Percentiles rank a stretch among this genome's conserved stretches.
These are phyloP conservation scores for Didymella segeticola DNA, from an alignment of 2,329 filamentous ascomycete species.

Conservation along the genomic window DNA sequence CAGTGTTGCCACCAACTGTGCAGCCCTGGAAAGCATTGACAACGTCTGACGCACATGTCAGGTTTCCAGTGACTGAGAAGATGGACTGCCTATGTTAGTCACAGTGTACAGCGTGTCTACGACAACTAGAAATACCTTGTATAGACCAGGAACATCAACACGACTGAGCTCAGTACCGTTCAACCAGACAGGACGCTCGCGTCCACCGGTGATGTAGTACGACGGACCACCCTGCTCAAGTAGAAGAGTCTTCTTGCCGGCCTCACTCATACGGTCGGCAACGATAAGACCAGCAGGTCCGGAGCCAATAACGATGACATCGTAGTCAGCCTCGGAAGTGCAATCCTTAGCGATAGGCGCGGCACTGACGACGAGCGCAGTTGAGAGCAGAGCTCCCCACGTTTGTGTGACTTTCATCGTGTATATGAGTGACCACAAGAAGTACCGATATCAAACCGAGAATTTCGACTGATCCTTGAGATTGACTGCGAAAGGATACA, in stretches of 20 bases:
- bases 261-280: constrained; percentile 59
- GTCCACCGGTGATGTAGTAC: constrained; percentile 58
- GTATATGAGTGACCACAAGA: background rate
- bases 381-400: constrained; percentile 20
- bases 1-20: constrained; percentile 59
- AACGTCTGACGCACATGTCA: constrained; percentile 52
- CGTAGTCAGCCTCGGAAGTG: constrained; percentile 22
- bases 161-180: constrained; percentile 56
- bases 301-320: constrained; percentile 45
- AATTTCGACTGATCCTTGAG: constrained; percentile 1
- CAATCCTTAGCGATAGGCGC: constrained; percentile 8
- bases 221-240: constrained; percentile 61
- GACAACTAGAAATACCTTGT: constrained; percentile 39
- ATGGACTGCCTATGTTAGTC: constrained; percentile 46
- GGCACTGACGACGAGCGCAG: constrained; percentile 12
- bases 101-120: no score
- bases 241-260: constrained; percentile 60
- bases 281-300: constrained; percentile 62
- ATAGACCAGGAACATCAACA: constrained; percentile 61
- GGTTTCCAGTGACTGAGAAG: constrained; percentile 49
- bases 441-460: constrained; percentile 1
- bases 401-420: constrained; percentile 19
- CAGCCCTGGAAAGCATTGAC: constrained; percentile 58
- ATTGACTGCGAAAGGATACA: constrained; percentile 7
- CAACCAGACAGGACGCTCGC: constrained; percentile 58